A percentile compares a stretch with the other conserved stretches of the same genome.
phyloP scores from a whole-genome alignment of 345 rosid species.

The Populus deltoides region DNA sequence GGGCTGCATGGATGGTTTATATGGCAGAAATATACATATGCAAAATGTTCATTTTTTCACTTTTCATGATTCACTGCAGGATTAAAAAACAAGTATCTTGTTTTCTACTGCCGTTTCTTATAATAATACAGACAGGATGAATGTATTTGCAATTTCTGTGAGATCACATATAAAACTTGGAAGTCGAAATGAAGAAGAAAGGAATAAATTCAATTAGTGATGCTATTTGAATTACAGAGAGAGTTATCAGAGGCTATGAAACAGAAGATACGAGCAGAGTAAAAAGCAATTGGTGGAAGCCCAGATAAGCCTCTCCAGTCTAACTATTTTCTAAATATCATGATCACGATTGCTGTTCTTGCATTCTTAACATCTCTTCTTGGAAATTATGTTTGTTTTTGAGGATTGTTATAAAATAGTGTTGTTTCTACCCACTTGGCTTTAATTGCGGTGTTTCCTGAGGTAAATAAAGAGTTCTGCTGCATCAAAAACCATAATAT shows the following conservation, averaged over 20 bases:
- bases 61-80: conserved; percentile 54
- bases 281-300: conserved; percentile 75
- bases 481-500: not conserved
- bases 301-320: conserved; percentile 72
- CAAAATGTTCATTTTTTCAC: conserved; percentile 36
- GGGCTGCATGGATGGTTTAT: conserved; percentile 11
- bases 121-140: conserved; percentile 42
- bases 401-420: not conserved
- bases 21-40: conserved; percentile 12
- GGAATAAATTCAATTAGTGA: conserved; percentile 48
- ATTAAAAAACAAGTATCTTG: conserved; percentile 39
- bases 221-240: conserved; percentile 65
- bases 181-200: conserved; percentile 37
- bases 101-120: conserved; percentile 43
- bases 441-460: not conserved
- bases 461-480: not conserved
- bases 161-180: conserved; percentile 37
- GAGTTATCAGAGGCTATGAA: conserved; percentile 85
- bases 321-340: conserved; percentile 82
- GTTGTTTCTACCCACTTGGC: not conserved
- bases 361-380: conserved; percentile 61
- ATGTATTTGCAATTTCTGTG: conserved; percentile 38
- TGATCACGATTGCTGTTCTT: conserved; percentile 62
- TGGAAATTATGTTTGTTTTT: conserved; percentile 38
- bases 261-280: conserved; percentile 89